Evolutionary conservation across 2,329 filamentous ascomycete genomes (phyloP).

Genomic region (Fusarium sp.): DNA sequence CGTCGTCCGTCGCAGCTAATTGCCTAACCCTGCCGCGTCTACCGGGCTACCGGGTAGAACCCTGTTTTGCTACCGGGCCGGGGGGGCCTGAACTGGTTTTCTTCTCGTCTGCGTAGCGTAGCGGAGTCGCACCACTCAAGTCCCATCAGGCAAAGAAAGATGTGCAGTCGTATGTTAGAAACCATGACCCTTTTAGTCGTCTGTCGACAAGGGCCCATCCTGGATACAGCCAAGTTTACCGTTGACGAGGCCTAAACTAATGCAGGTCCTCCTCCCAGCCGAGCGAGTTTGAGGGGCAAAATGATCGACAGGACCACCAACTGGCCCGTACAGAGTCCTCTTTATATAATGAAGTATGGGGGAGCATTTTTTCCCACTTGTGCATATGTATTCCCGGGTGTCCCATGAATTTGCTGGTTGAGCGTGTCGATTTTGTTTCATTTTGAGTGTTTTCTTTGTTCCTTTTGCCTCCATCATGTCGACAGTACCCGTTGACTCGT

Average conservation of each 20-base stretch:
- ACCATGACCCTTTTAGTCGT: neutral
- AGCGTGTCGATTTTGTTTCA: constrained; percentile 12
- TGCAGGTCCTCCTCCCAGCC: constrained; percentile 23
- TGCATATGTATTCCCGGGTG: neutral
- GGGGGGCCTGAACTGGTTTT: too few relatives aligned
- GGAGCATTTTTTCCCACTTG: neutral
- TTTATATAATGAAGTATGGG: constrained; percentile 35
- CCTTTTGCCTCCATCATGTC: constrained; percentile 12
- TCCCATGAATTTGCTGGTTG: neutral
- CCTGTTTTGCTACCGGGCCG: neutral
- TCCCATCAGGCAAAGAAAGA: constrained; percentile 4
- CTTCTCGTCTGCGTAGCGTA: neutral
- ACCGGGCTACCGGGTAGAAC: neutral
- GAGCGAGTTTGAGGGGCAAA: neutral
- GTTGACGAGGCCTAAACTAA: constrained; percentile 7
- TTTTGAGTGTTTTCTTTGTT: constrained; percentile 6
- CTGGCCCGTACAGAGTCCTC: neutral
- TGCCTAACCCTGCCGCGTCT: neutral
- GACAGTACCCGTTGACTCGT: constrained; percentile 25
- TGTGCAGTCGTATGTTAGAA: neutral
- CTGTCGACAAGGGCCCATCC: neutral
- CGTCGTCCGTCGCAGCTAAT: constrained; percentile 1
- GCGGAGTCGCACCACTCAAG: constrained; percentile 4
- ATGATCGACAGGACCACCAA: constrained; percentile 31
- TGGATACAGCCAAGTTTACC: neutral